Evolutionary conservation across 495 filamentous ascomycete genomes (phyloP).

Genomic region (Penicillium desertorum): DNA sequence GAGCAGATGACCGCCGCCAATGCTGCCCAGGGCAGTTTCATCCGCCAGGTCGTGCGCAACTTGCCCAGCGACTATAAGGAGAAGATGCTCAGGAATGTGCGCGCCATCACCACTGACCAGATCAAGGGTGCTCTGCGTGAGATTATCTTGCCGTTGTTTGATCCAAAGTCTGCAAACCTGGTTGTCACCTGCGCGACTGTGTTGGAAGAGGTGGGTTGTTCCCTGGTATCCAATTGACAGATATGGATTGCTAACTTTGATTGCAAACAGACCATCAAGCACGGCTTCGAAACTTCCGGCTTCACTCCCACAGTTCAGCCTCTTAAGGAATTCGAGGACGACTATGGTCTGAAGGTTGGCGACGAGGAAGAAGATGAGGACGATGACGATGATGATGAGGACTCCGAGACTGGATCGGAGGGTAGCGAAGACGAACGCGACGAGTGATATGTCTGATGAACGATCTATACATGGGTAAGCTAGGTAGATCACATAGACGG

Average conservation of each 20-base stretch:
- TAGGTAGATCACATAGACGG: conserved; percentile 17
- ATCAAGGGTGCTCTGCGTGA: conserved; percentile 73
- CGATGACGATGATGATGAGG: conserved; percentile 54
- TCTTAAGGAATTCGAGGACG: conserved; percentile 83
- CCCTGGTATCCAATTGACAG: conserved; percentile 3
- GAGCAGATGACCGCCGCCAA: conserved; percentile 78
- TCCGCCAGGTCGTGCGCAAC: conserved; percentile 73
- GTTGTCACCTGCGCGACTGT: conserved; percentile 85
- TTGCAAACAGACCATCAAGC: conserved; percentile 60
- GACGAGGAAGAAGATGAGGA: conserved; percentile 67
- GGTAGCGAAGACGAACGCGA: conserved; percentile 36
- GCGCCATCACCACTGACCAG: conserved; percentile 72
- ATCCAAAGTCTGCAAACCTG: conserved; percentile 72
- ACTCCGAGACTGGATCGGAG: conserved; percentile 45
- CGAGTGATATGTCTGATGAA: conserved; percentile 26
- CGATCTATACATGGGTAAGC: conserved; percentile 11
- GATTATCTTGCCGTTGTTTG: conserved; percentile 75
- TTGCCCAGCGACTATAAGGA: conserved; percentile 77
- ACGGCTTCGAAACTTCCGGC: conserved; percentile 67
- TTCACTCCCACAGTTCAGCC: conserved; percentile 75
- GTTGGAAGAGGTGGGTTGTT: conserved; percentile 70
- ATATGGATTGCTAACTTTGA: conserved; percentile 9
- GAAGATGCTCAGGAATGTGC: conserved; percentile 71
- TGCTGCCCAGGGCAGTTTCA: conserved; percentile 79
- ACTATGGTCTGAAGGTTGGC: conserved; percentile 81